Conservation (phyloP, 139 green algal species). For the Pedinophyceae sp. region DNA sequence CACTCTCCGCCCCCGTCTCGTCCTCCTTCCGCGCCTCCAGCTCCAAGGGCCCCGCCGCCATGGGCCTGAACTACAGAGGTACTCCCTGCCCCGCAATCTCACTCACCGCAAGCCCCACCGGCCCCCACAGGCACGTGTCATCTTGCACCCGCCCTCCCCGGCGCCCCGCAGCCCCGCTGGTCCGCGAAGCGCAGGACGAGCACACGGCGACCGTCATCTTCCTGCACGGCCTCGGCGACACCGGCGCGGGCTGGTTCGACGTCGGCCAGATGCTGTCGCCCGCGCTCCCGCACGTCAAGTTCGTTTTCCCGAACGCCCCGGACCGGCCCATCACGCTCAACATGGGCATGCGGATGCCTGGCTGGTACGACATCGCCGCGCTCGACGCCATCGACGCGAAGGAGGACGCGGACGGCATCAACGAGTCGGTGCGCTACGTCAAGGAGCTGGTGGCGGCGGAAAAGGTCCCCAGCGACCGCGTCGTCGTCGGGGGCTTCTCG, state of each 20-base stretch:
- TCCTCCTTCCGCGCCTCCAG: no score
- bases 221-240: slow-evolving; percentile 30
- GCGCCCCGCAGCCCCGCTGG: no score
- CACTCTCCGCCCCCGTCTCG: no score
- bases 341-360: slow-evolving; percentile 23
- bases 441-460: slow-evolving; percentile 9
- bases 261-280: slow-evolving; percentile 12
- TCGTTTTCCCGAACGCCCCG: slow-evolving; percentile 24
- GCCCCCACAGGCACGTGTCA: no score
- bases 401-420: slow-evolving; percentile 9
- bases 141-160: no score
- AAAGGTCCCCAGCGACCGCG: background rate
- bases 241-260: slow-evolving; percentile 17
- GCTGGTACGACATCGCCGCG: slow-evolving; percentile 31
- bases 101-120: background rate
- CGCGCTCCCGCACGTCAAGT: slow-evolving; percentile 20
- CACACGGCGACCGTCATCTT: slow-evolving; percentile 10
- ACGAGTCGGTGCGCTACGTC: slow-evolving; percentile 11
- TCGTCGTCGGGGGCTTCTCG: slow-evolving; percentile 7
- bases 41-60: no score
- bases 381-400: slow-evolving; percentile 8
- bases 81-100: no score
- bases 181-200: background rate
- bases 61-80: no score
- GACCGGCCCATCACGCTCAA: slow-evolving; percentile 29